phyloP scores from a whole-genome alignment of 257 asterid species.

The Ligustrum vulgare region DNA sequence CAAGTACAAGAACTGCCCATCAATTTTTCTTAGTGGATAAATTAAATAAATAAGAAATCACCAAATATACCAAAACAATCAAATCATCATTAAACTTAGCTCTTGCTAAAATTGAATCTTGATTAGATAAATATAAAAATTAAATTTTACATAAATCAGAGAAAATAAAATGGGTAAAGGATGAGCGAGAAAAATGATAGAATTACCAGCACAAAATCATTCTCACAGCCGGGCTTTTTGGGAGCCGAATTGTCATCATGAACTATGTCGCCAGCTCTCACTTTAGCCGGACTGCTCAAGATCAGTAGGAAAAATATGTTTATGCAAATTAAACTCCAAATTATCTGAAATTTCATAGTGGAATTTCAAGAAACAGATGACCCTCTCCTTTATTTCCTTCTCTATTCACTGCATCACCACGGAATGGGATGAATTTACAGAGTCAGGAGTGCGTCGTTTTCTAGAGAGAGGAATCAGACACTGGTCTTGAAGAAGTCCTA shows the following conservation, averaged over 20 bases:
- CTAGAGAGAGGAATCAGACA: background rate
- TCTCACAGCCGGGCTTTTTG: constrained; percentile 87
- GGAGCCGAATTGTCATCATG: constrained; percentile 54
- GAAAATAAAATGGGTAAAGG: constrained; percentile 18
- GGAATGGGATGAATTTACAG: background rate
- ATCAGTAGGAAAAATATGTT: constrained; percentile 36
- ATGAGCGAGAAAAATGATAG: constrained; percentile 17
- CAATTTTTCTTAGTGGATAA: background rate
- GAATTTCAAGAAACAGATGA: constrained; percentile 18
- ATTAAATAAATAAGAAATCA: background rate
- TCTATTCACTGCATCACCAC: constrained; percentile 28
- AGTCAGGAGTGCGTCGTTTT: background rate
- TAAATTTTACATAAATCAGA: background rate
- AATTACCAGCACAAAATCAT: constrained; percentile 78
- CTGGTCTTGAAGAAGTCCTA: background rate
- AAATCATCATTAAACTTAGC: background rate
- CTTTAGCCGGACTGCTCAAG: constrained; percentile 35
- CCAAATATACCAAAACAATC: background rate
- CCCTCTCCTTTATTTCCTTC: background rate
- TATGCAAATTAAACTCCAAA: constrained; percentile 37
- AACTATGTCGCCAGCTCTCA: constrained; percentile 77
- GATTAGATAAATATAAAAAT: constrained; percentile 1
- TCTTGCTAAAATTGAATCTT: constrained; percentile 21
- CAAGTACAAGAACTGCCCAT: background rate
- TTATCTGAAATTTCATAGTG: constrained; percentile 47